phyloP scores from a whole-genome alignment of 2,329 filamentous ascomycete genomes.

The Parafenestella ontariensis region DNA sequence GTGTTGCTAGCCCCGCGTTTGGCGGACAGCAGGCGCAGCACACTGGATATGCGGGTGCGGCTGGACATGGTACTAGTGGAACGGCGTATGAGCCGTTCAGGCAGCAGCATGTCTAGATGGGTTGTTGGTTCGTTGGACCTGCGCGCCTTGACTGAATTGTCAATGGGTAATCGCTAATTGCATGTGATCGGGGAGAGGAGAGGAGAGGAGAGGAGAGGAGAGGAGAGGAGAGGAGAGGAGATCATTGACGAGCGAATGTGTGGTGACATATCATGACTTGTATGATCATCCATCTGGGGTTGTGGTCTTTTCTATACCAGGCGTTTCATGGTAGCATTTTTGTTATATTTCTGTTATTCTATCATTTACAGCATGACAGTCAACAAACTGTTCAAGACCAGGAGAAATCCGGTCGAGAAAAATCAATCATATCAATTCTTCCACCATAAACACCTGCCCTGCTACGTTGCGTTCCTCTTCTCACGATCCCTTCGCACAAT shows the following conservation, averaged over 20 bases:
- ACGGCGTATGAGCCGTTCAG: conserved; percentile 55
- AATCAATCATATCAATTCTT: not conserved
- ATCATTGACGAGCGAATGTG: not conserved
- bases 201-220: too few species aligned
- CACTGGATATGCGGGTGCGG: conserved; percentile 24
- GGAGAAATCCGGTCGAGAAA: not conserved
- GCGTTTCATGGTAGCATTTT: not conserved
- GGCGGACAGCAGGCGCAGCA: conserved; percentile 41
- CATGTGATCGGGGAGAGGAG: not conserved
- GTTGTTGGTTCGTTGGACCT: not conserved
- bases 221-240: too few species aligned
- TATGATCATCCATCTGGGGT: conserved; percentile 9
- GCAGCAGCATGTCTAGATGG: conserved; percentile 35
- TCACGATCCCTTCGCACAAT: not conserved
- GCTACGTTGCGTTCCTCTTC: not conserved
- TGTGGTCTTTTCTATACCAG: not conserved
- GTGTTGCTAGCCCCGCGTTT: conserved; percentile 55
- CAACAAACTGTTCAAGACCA: not conserved
- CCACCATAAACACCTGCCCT: not conserved
- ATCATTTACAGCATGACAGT: not conserved
- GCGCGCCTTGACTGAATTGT: not conserved
- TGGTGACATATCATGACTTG: conserved; percentile 12
- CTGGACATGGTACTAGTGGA: conserved; percentile 29
- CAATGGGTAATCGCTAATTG: not conserved
- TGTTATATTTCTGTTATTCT: too few species aligned